Base-by-base conservation (phyloP, 2,329 filamentous ascomycete genomes). In the Fusarium agapanthi region DNA sequence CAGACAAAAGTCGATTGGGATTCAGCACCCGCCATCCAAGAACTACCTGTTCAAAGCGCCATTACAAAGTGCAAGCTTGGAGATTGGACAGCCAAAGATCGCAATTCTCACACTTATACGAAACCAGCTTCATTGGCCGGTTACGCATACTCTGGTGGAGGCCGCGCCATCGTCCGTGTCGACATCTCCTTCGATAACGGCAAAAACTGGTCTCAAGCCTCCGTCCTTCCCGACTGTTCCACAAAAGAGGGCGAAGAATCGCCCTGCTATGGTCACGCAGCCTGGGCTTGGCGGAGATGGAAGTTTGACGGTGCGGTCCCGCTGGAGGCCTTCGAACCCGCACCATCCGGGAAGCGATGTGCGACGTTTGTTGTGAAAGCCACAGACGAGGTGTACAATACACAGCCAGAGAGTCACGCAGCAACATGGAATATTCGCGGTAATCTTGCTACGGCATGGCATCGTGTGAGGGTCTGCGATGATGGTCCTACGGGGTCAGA, bases 131-230 rank as follows among this genome's bases (percentile, higher is more conserved):
- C 83, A 2, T 77, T 92, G 9, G 84, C 86, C 56, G 91, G 91
- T 2, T 93, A 92, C 77, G 91, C 91, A 5, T 92, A 91, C 76
- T 90, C 89, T 1, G 91, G 91, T 34, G 91, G 91, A 48, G 91
- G 91, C 4, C 86, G 89, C 37, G 85, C 86, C 77, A 90, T 92
- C 69, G 85, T 90, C 50, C 88, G 91, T n/a, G 90, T 93, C 7
- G 91, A 93, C 72, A 83, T 92, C 37, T 90, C 87, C 65, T 82
- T 90, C 35, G 90, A 93, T 76, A 88, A 87, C 30, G 91, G 91
- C 43, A 83, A 82, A 61, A 88, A 86, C 4, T 93, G 91, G 91
- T 86, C 88, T 60, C 89, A 92, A 75, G 91, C 91, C 13, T 80
- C 85, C 58, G 84, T 92, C 30, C 78, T 90, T 4, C 84, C 88